These are phyloP conservation scores for Ilex paraguariensis DNA, from an alignment of 305 asterid species.

Conservation along the genomic window DNA sequence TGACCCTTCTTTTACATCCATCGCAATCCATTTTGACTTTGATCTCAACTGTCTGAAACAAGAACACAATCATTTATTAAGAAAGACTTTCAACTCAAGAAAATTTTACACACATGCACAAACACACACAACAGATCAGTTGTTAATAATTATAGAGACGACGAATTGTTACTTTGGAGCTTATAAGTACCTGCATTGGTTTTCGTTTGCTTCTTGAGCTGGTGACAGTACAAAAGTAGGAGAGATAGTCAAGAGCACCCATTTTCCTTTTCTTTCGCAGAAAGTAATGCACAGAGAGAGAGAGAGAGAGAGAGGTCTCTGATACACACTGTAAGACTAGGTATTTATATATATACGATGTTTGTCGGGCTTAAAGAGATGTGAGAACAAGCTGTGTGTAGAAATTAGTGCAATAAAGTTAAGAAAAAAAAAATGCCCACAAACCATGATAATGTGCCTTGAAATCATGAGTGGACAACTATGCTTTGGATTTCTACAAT, in stretches of 20 bases:
- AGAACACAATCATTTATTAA: neutral
- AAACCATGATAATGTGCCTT: conserved; percentile 35
- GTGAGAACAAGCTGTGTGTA: conserved; percentile 29
- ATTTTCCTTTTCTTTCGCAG: conserved; percentile 26
- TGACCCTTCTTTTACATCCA: conserved; percentile 85
- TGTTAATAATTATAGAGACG: too few relatives aligned
- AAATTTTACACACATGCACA: conserved; percentile 1
- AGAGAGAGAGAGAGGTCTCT: neutral
- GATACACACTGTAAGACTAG: too few relatives aligned
- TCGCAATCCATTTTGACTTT: conserved; percentile 87
- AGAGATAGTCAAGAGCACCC: conserved; percentile 93
- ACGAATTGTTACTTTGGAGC: neutral
- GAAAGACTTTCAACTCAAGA: neutral
- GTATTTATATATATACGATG: conserved; percentile 3
- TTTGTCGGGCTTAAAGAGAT: conserved; percentile 9
- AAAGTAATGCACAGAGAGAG: conserved; percentile 17
- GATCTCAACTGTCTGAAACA: conserved; percentile 75
- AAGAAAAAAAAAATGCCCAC: conserved; percentile 18
- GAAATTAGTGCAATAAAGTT: neutral
- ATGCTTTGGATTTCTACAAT: conserved; percentile 35
- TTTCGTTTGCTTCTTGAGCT: conserved; percentile 56
- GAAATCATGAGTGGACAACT: conserved; percentile 50
- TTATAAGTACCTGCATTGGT: conserved; percentile 64
- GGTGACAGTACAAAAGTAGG: conserved; percentile 70
- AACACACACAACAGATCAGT: neutral